Evolutionary conservation across 106 monocot species (phyloP).

Genomic region (Dioscorea alata): DNA sequence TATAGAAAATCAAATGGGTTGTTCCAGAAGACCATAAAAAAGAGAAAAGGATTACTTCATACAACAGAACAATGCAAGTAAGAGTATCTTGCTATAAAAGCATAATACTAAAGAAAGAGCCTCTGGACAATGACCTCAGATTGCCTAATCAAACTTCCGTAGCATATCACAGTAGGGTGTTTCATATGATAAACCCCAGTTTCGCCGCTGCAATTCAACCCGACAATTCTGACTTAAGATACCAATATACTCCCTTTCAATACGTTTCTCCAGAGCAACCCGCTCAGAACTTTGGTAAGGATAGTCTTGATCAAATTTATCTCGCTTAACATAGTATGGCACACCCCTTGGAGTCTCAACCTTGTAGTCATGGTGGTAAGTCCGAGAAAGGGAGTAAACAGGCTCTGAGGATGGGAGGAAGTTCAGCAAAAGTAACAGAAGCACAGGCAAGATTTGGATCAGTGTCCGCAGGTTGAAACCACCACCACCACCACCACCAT

Average conservation of each 20-base stretch:
- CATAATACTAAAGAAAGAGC: too few species aligned
- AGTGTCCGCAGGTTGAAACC: slow-evolving; percentile 36
- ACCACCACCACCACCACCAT: slow-evolving; percentile 33
- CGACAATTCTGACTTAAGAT: slow-evolving; percentile 77
- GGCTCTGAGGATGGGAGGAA: slow-evolving; percentile 87
- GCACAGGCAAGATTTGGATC: slow-evolving; percentile 75
- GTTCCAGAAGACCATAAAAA: too few species aligned
- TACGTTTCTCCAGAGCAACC: slow-evolving; percentile 41
- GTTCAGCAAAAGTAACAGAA: slow-evolving; percentile 64
- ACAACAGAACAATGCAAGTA: too few species aligned
- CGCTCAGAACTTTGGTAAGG: slow-evolving; percentile 57
- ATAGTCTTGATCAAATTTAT: slow-evolving; percentile 75
- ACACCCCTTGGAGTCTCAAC: slow-evolving; percentile 65
- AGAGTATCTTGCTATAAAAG: too few species aligned
- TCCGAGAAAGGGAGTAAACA: slow-evolving; percentile 41
- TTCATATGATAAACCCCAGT: slow-evolving; percentile 59
- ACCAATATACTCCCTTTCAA: slow-evolving; percentile 78
- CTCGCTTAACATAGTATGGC: slow-evolving; percentile 66
- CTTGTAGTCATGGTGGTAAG: slow-evolving; percentile 55
- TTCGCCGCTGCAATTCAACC: slow-evolving; percentile 66
- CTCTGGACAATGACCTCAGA: background rate
- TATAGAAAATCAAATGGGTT: too few species aligned
- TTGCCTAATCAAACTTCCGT: slow-evolving; percentile 52
- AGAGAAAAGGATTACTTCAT: too few species aligned
- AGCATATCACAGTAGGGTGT: slow-evolving; percentile 90